Evolutionary conservation across 1,139 yeast species (phyloP), one percentile per base, ranked within the genome.

Genomic region (Sugiyamaella xylanicola): DNA sequence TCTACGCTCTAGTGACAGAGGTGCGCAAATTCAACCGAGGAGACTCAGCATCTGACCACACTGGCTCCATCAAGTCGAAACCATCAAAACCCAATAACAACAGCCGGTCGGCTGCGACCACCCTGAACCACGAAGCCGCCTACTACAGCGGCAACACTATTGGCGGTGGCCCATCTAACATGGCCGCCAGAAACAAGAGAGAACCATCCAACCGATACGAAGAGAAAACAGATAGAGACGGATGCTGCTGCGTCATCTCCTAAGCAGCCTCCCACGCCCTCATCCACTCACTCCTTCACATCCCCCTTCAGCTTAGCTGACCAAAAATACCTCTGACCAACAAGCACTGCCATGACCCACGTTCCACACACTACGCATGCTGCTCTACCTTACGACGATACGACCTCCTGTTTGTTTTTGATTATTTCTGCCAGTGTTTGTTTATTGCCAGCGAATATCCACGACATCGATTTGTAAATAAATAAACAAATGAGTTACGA

Each of bases 1-100:
- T 95, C 71, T 86, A 79, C 67, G 86, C 84, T 43, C 76, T 88
- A 61, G 95, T 87, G 8, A 78, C 92, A 61, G 78, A 80, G 49
- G 48, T 54, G 25, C 76, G 86, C 62, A 77, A 72, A 48, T 72
- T 68, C 62, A 71, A 79, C 58, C 73, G 36, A 13, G 37, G 48
- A 13, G 53, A 50, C 21, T 41, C 53, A 9, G 53, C 13, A 5
- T 50, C 53, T 1, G 48, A 50, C 3, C 21, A 13, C 13, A 37
- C 53, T 2, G 40, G 32, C 8, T 48, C 52, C 15, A 27, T 32
- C 19, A 48, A 32, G 21, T 40, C 16, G 5, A 40, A 40, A 20
- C 22, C 22, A 16, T 40, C 52, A 15, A 16, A 16, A 9, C 8
- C 29, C 21, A 48, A 48, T 25, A 27, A 40, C 25, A 21, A 19